A percentile compares a stretch with the other conserved stretches of the same genome.
Evolutionary conservation across 352 stramenopile species (phyloP).

Genomic region (Pythium periplocum): DNA sequence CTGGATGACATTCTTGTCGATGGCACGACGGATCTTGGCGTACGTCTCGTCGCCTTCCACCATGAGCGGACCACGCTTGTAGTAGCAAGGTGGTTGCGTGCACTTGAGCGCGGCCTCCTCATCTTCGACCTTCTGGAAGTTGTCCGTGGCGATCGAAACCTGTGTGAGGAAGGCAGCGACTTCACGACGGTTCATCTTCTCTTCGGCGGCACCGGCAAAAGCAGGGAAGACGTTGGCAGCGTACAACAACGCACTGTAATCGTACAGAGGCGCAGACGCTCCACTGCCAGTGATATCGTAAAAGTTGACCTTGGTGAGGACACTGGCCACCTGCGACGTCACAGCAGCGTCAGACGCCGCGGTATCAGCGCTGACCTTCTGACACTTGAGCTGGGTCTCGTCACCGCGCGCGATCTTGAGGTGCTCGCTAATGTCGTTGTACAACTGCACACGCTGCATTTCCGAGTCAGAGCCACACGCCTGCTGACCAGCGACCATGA

Average conservation of each 20-base stretch:
- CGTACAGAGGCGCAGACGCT: slow-evolving; percentile 2
- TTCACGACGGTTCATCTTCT: slow-evolving; percentile 2
- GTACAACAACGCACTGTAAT: slow-evolving; percentile 4
- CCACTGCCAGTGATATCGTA: slow-evolving; percentile 5
- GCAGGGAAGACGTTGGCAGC: slow-evolving; percentile 9
- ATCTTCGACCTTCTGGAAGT: slow-evolving; percentile 12
- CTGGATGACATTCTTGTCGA: slow-evolving; percentile 7
- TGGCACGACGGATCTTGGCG: neutral
- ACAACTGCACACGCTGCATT: neutral
- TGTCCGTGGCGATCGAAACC: neutral
- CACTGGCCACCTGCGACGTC: slow-evolving; percentile 4
- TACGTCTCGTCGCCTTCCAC: slow-evolving; percentile 1
- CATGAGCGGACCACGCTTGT: slow-evolving; percentile 8
- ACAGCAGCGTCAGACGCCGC: neutral
- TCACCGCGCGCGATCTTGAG: neutral
- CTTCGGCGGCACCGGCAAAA: slow-evolving; percentile 14
- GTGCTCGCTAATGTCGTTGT: slow-evolving; percentile 4
- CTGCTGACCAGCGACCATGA: neutral
- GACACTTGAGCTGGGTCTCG: slow-evolving; percentile 2
- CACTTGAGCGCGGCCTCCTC: neutral
- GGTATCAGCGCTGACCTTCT: slow-evolving; percentile 4
- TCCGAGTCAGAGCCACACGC: slow-evolving; percentile 2
- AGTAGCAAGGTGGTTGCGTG: slow-evolving; percentile 4
- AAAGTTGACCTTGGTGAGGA: slow-evolving; percentile 6
- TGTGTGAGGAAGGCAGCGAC: slow-evolving; percentile 12